A percentile compares a stretch with the other conserved stretches of the same genome.
These are phyloP conservation scores for Xylariaceae sp. DNA, from an alignment of 2,329 filamentous ascomycete species.

Conservation along the genomic window DNA sequence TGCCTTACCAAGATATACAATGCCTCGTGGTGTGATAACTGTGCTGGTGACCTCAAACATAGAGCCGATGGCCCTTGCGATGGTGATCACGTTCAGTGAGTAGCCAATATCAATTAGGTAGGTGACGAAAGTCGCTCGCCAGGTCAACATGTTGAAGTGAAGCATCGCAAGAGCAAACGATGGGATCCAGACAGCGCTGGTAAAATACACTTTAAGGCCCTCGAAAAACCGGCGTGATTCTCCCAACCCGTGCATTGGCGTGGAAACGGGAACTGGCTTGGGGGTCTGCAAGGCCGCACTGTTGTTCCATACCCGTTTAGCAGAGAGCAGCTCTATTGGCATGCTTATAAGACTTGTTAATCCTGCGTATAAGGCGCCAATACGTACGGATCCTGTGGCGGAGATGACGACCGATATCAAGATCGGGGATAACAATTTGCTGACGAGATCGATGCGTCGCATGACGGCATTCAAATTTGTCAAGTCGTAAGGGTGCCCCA, in stretches of 20 bases:
- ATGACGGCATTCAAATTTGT: constrained; percentile 49
- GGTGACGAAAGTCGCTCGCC: constrained; percentile 52
- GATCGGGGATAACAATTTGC: constrained; percentile 52
- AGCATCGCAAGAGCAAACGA: constrained; percentile 48
- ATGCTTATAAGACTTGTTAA: constrained; percentile 41
- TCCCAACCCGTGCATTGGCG: constrained; percentile 1
- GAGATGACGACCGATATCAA: constrained; percentile 46
- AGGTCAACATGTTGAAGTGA: constrained; percentile 53
- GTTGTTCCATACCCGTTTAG: constrained; percentile 38
- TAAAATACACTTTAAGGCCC: constrained; percentile 37
- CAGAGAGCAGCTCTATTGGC: constrained; percentile 38
- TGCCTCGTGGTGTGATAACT: constrained; percentile 46
- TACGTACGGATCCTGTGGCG: constrained; percentile 39
- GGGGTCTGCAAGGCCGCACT: constrained; percentile 31
- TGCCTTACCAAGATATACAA: constrained; percentile 37
- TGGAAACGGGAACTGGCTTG: constrained; percentile 24
- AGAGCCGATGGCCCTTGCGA: constrained; percentile 44
- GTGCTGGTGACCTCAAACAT: constrained; percentile 52
- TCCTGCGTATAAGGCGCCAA: constrained; percentile 45
- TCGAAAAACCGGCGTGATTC: constrained; percentile 26
- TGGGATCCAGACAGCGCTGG: constrained; percentile 39
- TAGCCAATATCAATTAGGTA: constrained; percentile 50
- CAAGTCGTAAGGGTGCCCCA: constrained; percentile 35
- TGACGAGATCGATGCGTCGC: constrained; percentile 54
- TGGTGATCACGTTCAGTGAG: constrained; percentile 44